Percentiles rank a stretch among this genome's conserved stretches.
Conservation (phyloP, 1,139 yeast species). For the Pichia sp. region DNA sequence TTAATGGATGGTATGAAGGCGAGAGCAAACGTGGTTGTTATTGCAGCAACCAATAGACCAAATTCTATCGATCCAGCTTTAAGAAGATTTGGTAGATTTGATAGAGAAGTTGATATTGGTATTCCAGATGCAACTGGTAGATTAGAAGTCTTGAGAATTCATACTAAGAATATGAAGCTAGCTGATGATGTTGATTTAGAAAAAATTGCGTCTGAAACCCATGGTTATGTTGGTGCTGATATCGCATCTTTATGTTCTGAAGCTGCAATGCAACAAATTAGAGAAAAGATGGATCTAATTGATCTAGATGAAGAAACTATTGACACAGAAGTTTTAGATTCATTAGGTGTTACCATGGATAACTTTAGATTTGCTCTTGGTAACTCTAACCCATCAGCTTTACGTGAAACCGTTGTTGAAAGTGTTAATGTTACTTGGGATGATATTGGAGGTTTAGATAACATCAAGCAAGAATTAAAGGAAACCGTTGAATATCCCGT, state of each 20-base stretch:
- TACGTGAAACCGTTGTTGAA: constrained; percentile 98
- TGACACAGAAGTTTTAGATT: constrained; percentile 94
- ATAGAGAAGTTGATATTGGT: constrained; percentile 97
- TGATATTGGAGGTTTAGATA: constrained; percentile 93
- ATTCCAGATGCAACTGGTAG: constrained; percentile 99
- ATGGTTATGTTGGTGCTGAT: constrained; percentile 98
- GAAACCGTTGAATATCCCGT: constrained; percentile 99
- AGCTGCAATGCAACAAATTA: constrained; percentile 97
- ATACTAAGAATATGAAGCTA: constrained; percentile 96
- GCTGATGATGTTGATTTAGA: constrained; percentile 94
- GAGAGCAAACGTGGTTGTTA: constrained; percentile 91
- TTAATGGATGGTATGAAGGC: constrained; percentile 99
- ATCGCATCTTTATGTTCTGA: constrained; percentile 93
- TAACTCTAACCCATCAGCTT: constrained; percentile 96
- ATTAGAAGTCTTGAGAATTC: constrained; percentile 87
- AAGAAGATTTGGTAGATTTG: constrained; percentile 98
- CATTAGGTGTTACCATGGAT: constrained; percentile 97
- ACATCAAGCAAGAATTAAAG: constrained; percentile 90
- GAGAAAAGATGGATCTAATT: constrained; percentile 98
- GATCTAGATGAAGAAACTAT: constrained; percentile 97
- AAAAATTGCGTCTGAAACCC: constrained; percentile 84
- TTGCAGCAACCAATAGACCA: constrained; percentile 95
- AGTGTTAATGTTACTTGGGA: constrained; percentile 98
- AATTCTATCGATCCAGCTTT: constrained; percentile 97
- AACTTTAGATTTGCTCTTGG: constrained; percentile 97